Evolutionary conservation across 116 monocot genomes (phyloP).

Genomic region (Iris pallida): DNA sequence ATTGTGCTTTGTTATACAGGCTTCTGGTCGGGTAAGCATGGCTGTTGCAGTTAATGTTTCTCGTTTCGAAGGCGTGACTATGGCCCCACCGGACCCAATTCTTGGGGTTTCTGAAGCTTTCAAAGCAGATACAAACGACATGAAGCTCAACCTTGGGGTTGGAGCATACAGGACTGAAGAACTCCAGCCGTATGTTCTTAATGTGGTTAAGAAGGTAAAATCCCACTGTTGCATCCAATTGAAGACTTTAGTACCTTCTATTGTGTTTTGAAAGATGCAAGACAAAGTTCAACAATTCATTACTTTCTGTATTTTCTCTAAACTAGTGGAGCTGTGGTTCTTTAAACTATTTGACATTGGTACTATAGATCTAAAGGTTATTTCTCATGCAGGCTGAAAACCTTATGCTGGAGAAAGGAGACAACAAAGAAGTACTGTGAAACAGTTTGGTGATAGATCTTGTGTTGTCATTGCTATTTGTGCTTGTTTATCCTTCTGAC

Average conservation of each 20-base stretch:
- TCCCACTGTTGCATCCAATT: background rate
- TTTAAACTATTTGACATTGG: background rate
- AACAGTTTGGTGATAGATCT: constrained; percentile 3
- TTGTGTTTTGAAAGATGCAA: background rate
- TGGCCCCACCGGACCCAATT: constrained; percentile 99
- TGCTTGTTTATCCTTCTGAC: constrained; percentile 1
- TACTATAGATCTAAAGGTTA: too few species aligned
- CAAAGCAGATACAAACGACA: constrained; percentile 71
- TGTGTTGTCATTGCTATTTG: background rate
- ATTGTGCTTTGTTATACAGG: constrained; percentile 24
- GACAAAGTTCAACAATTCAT: background rate
- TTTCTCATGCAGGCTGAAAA: constrained; percentile 66
- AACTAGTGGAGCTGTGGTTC: background rate
- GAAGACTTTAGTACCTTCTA: too few species aligned
- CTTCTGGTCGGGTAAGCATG: constrained; percentile 45
- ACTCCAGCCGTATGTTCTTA: constrained; percentile 90
- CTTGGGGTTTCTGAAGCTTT: constrained; percentile 99
- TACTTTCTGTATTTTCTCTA: background rate
- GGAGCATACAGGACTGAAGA: constrained; percentile 99
- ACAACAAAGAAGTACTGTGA: constrained; percentile 86
- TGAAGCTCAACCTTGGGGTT: constrained; percentile 97
- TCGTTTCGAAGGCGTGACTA: constrained; percentile 85
- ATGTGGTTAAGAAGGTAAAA: constrained; percentile 91
- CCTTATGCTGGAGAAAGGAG: constrained; percentile 93
- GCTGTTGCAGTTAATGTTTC: constrained; percentile 61